Percentiles rank a stretch among this genome's conserved stretches.
These are phyloP conservation scores for Apiospora marii DNA, from an alignment of 2,329 filamentous ascomycete genomes.

Conservation along the genomic window DNA sequence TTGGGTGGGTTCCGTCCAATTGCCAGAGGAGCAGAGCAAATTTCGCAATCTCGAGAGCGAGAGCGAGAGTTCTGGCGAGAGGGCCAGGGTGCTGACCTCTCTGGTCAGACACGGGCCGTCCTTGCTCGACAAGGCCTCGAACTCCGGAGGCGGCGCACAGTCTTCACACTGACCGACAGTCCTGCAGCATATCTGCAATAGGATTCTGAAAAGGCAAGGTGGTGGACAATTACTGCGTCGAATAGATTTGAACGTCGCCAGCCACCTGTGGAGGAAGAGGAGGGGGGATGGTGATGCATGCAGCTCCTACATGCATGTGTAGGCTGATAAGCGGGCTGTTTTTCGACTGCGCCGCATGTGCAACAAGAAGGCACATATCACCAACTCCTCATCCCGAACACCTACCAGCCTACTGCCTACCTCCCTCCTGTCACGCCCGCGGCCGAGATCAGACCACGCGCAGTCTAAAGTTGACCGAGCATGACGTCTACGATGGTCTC, in stretches of 20 bases:
- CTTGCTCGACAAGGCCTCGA: background rate
- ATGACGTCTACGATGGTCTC: slow-evolving; percentile 18
- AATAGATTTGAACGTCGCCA: background rate
- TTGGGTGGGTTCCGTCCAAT: slow-evolving; percentile 4
- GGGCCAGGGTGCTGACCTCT: background rate
- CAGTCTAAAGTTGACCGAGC: background rate
- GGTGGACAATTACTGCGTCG: background rate
- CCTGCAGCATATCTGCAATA: slow-evolving; percentile 10
- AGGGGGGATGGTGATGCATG: background rate
- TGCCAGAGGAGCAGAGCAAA: slow-evolving; percentile 10
- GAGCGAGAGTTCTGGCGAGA: background rate
- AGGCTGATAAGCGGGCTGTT: background rate
- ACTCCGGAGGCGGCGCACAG: slow-evolving; percentile 12
- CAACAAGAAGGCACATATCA: background rate
- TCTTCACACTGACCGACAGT: slow-evolving; percentile 10
- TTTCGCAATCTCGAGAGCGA: slow-evolving; percentile 9
- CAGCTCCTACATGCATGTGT: background rate
- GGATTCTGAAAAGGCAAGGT: background rate
- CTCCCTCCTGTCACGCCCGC: background rate
- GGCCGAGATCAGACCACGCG: background rate
- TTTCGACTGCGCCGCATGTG: background rate
- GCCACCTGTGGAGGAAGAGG: background rate
- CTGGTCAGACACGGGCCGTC: slow-evolving; percentile 4
- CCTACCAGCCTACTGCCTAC: too few relatives aligned
- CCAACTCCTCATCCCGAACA: background rate